Evolutionary conservation across 1,284 basidiomycete species (phyloP).

Genomic region (Anthracocystis walkeri): DNA sequence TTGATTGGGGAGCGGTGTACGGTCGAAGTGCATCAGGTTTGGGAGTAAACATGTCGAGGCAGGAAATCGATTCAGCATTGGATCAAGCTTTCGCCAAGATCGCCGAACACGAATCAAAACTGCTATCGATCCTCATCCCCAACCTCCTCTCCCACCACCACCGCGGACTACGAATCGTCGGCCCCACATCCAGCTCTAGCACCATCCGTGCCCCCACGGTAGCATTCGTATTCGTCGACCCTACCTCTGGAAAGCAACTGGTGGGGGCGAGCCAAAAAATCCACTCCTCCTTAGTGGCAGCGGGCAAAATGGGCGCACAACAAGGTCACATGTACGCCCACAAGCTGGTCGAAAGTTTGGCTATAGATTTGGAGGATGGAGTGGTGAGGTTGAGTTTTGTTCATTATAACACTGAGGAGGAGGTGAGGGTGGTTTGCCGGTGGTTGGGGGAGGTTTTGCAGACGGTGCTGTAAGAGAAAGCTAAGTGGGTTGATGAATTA

Average conservation of each 20-base stretch:
- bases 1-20: conserved; percentile 30
- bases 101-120: conserved; percentile 72
- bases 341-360: conserved; percentile 74
- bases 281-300: conserved; percentile 72
- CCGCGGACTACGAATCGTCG: conserved; percentile 74
- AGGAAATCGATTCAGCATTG: conserved; percentile 32
- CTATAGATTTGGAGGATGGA: conserved; percentile 72
- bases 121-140: conserved; percentile 71
- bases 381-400: conserved; percentile 82
- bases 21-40: background rate
- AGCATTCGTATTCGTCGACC: conserved; percentile 76
- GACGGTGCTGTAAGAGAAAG: background rate
- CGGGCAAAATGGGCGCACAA: conserved; percentile 78
- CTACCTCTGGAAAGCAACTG: conserved; percentile 67
- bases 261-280: conserved; percentile 75
- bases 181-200: conserved; percentile 71
- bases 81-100: conserved; percentile 68
- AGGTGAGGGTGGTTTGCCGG: conserved; percentile 76
- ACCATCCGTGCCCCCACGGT: conserved; percentile 76
- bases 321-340: conserved; percentile 85
- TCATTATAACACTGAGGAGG: conserved; percentile 81
- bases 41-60: background rate
- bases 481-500: too few species aligned
- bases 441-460: conserved; percentile 71
- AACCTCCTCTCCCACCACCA: conserved; percentile 71